A percentile compares a stretch with the other conserved stretches of the same genome.
Evolutionary conservation across 352 stramenopile species (phyloP).

Genomic region (Phytophthora fragariaefolia): DNA sequence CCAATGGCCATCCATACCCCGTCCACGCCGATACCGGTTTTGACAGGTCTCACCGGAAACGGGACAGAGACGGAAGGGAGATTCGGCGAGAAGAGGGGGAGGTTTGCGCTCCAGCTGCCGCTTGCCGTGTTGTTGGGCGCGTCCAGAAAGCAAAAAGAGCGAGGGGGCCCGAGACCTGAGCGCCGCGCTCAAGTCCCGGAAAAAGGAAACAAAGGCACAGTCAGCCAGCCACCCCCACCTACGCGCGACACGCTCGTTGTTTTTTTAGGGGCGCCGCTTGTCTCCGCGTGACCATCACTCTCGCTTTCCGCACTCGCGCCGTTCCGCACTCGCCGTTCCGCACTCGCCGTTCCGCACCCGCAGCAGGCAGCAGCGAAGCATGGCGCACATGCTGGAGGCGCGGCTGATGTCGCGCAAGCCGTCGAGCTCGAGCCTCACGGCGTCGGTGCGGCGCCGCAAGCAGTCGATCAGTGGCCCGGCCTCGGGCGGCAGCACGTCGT

Average conservation of each 20-base stretch:
- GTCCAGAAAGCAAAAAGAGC: constrained; percentile 50
- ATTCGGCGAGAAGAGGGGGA: constrained; percentile 16
- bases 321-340: neutral
- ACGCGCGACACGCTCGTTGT: constrained; percentile 9
- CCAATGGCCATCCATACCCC: neutral
- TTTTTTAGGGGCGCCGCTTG: constrained; percentile 24
- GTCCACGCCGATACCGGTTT: neutral
- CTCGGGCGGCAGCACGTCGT: constrained; percentile 21
- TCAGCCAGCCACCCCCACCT: too few species aligned
- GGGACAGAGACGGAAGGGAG: constrained; percentile 7
- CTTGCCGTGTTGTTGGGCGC: constrained; percentile 28
- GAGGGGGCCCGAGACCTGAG: constrained; percentile 5
- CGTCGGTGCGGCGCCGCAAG: constrained; percentile 47
- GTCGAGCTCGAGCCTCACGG: constrained; percentile 39
- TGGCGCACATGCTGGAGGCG: constrained; percentile 74
- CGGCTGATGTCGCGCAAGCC: constrained; percentile 62
- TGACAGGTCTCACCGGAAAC: neutral
- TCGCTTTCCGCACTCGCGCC: constrained; percentile 23
- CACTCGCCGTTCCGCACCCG: constrained; percentile 2
- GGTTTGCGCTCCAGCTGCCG: constrained; percentile 10
- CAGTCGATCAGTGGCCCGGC: constrained; percentile 44
- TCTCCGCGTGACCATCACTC: constrained; percentile 38
- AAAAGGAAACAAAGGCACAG: constrained; percentile 17
- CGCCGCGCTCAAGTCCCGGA: too few species aligned
- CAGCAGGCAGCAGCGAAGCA: too few species aligned